Evolutionary conservation across 495 filamentous ascomycete genomes (phyloP).

Genomic region (Penicillium silybi): DNA sequence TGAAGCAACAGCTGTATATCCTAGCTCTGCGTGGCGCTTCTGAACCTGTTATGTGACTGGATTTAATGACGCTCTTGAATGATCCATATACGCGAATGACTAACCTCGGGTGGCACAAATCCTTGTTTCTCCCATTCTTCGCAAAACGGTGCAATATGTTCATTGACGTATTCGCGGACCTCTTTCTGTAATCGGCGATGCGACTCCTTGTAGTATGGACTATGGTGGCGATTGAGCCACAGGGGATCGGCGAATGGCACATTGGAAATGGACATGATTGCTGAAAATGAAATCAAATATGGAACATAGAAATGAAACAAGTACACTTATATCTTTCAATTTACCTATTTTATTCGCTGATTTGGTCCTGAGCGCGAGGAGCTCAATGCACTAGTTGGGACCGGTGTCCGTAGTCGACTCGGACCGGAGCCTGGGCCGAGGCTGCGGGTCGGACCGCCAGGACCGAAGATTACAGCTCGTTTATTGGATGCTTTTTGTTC

Average conservation of each 20-base stretch:
- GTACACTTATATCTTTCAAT: too few relatives aligned
- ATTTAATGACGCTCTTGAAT: neutral
- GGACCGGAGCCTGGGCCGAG: neutral
- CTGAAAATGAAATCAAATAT: too few relatives aligned
- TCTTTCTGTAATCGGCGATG: constrained; percentile 62
- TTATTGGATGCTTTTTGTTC: neutral
- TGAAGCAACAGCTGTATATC: constrained; percentile 21
- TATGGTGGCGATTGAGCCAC: constrained; percentile 66
- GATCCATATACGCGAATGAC: neutral
- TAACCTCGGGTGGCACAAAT: constrained; percentile 19
- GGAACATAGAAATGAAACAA: too few relatives aligned
- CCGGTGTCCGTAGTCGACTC: neutral
- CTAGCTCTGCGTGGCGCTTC: constrained; percentile 15
- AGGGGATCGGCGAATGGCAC: constrained; percentile 66
- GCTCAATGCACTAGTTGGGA: neutral
- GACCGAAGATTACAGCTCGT: neutral
- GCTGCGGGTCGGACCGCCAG: neutral
- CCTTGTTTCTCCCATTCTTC: constrained; percentile 29
- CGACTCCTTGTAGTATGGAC: constrained; percentile 68
- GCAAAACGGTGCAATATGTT: constrained; percentile 39
- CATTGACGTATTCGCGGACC: constrained; percentile 63
- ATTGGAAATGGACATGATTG: constrained; percentile 1
- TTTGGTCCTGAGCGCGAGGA: neutral
- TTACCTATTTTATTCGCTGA: neutral
- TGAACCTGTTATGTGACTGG: constrained; percentile 8